phyloP scores from a whole-genome alignment of 1,284 basidiomycete species.

The Melanopsichium pennsylvanicum region DNA sequence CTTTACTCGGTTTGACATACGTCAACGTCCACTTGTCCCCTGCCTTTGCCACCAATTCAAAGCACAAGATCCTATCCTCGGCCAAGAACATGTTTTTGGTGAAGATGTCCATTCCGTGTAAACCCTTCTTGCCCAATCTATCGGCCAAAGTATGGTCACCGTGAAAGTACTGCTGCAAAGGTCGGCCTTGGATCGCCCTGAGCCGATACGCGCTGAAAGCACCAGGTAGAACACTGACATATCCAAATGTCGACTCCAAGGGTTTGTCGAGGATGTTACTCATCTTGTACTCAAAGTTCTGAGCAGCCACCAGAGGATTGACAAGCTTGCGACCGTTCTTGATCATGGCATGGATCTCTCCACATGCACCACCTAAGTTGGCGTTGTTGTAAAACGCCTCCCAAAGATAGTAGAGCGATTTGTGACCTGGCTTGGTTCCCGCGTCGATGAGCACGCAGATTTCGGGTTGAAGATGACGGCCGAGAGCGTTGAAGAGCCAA shows the following conservation, averaged over 20 bases:
- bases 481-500: conserved; percentile 97
- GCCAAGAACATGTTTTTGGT: conserved; percentile 75
- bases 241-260: conserved; percentile 92
- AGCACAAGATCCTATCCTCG: conserved; percentile 82
- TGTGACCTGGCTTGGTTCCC: conserved; percentile 64
- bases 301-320: conserved; percentile 73
- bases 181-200: conserved; percentile 87
- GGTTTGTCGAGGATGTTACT: conserved; percentile 80
- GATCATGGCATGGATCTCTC: conserved; percentile 65
- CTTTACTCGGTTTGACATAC: conserved; percentile 94
- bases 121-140: conserved; percentile 89
- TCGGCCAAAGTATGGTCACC: conserved; percentile 86
- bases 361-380: conserved; percentile 63
- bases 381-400: conserved; percentile 65
- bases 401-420: conserved; percentile 64
- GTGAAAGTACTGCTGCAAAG: conserved; percentile 97
- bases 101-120: conserved; percentile 97
- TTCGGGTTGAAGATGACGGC: conserved; percentile 71
- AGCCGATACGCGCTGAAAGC: conserved; percentile 95
- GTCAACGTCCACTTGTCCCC: conserved; percentile 84
- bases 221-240: conserved; percentile 87
- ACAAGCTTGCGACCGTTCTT: conserved; percentile 62
- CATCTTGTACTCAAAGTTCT: conserved; percentile 98
- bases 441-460: conserved; percentile 64
- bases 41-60: conserved; percentile 92